These are phyloP conservation scores for Penicillium corylophilum DNA, from an alignment of 2,329 filamentous ascomycete species.

Conservation along the genomic window DNA sequence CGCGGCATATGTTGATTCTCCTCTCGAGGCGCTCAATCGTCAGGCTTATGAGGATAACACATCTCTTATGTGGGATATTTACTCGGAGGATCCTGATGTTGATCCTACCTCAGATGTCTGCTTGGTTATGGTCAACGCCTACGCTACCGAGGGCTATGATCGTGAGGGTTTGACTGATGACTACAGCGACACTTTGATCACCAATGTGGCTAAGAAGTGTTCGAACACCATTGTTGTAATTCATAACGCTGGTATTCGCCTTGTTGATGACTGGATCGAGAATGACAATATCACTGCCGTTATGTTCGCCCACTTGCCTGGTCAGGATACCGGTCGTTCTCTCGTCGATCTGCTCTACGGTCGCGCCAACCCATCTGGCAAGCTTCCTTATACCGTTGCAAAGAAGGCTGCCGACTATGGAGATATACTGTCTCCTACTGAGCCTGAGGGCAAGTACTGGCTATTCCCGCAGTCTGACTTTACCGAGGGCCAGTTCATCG, in stretches of 20 bases:
- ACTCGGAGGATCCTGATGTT: slow-evolving; percentile 15
- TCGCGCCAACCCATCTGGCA: slow-evolving; percentile 56
- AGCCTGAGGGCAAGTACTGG: slow-evolving; percentile 15
- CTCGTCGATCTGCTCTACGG: slow-evolving; percentile 60
- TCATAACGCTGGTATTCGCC: slow-evolving; percentile 8
- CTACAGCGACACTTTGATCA: slow-evolving; percentile 56
- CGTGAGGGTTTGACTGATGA: slow-evolving; percentile 34
- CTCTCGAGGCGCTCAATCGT: slow-evolving; percentile 55
- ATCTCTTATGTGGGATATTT: slow-evolving; percentile 22
- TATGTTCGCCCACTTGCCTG: slow-evolving; percentile 64
- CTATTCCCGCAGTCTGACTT: slow-evolving; percentile 41
- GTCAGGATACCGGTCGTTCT: slow-evolving; percentile 61
- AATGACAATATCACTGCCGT: slow-evolving; percentile 64
- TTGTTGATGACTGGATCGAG: slow-evolving; percentile 56
- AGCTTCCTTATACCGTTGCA: slow-evolving; percentile 63
- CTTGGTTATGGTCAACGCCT: slow-evolving; percentile 60
- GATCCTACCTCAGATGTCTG: slow-evolving; percentile 25
- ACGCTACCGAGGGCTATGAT: slow-evolving; percentile 45
- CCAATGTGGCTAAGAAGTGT: slow-evolving; percentile 56
- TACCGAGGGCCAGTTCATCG: slow-evolving; percentile 53
- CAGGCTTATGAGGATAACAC: slow-evolving; percentile 57
- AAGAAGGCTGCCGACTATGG: slow-evolving; percentile 58
- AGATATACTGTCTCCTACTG: slow-evolving; percentile 10
- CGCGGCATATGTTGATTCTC: slow-evolving; percentile 51
- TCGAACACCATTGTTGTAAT: slow-evolving; percentile 6